phyloP scores from a whole-genome alignment of 306 rosid species.

The Cajanus cajan region DNA sequence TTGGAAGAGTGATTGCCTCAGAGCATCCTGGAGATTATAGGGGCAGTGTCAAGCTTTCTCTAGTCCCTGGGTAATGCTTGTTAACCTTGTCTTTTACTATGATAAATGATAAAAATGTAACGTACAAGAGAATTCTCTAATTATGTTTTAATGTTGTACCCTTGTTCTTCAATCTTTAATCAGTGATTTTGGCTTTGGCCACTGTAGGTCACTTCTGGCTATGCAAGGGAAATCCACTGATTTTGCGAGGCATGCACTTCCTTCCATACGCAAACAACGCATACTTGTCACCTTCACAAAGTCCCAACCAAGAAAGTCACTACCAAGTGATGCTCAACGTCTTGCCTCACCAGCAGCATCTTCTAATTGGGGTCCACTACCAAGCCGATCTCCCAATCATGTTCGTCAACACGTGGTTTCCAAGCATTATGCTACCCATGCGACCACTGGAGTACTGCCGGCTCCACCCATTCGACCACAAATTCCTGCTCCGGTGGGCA shows the following conservation, averaged over 20 bases:
- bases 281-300: slow-evolving; percentile 74
- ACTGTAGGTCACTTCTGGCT: slow-evolving; percentile 62
- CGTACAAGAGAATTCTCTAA: neutral
- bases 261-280: slow-evolving; percentile 77
- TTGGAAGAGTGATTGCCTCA: slow-evolving; percentile 61
- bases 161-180: neutral
- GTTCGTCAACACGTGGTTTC: slow-evolving; percentile 59
- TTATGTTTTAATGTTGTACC: neutral
- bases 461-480: slow-evolving; percentile 63
- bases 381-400: slow-evolving; percentile 69
- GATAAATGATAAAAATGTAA: neutral
- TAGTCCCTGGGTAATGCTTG: slow-evolving; percentile 72
- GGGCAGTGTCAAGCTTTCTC: slow-evolving; percentile 71
- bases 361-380: slow-evolving; percentile 67
- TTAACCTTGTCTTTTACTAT: slow-evolving; percentile 20
- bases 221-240: slow-evolving; percentile 81
- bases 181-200: slow-evolving; percentile 19
- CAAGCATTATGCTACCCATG: slow-evolving; percentile 57
- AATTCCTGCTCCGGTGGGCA: slow-evolving; percentile 63
- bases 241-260: slow-evolving; percentile 75
- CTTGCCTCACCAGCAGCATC: slow-evolving; percentile 43
- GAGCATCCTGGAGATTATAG: slow-evolving; percentile 84
- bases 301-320: slow-evolving; percentile 59
- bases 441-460: slow-evolving; percentile 63
- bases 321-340: slow-evolving; percentile 57